Base-by-base conservation (phyloP, 192 early-diverging fungal genomes). In the Umbelopsis sp. region DNA sequence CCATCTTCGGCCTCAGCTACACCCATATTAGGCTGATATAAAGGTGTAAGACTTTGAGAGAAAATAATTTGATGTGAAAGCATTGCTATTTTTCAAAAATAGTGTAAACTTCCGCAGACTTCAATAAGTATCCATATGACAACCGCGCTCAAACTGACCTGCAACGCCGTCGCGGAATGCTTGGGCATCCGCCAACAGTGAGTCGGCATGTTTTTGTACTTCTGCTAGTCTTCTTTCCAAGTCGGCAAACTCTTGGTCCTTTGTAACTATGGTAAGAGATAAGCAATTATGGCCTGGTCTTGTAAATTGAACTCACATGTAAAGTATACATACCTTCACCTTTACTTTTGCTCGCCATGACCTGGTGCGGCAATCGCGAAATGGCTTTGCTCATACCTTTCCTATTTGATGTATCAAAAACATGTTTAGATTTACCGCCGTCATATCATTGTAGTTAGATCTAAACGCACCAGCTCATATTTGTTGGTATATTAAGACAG, bases 111-210 rank as follows among this genome's bases (percentile, higher is more conserved):
- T n/a, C 23, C 6, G 0, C 21, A 4, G 41, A 15, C 23, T 52
- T 18, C 47, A 15, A 12, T 55, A 10, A 5, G 20, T 64, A 45
- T 49, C 46, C 37, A 41, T 41, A 41, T 41, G 37, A 41, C 37
- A 41, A 6, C 37, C 37, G 37, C 10, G 6, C 10, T 6, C 37
- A 41, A 23, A 44, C 35, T 70, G 80, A 66, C 75, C 77, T 52
- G 78, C 70, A 61, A 89, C 74, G 46, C 82, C 79, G 70, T 89
- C 87, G 12, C 86, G 85, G 74, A 93, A 94, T 74, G 85, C 81
- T 50, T 88, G 81, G 4, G 92, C 84, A 64, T 92, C 90, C 27
- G 78, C 82, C 18, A 80, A 76, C 20, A 94, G 81, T 46, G 80
- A 78, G 64, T 79, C 75, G n/a, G 86, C 85, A 10, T 75, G 70